These are phyloP conservation scores for Kwoniella dejecticola DNA, from an alignment of 768 basidiomycete species.

Conservation along the genomic window DNA sequence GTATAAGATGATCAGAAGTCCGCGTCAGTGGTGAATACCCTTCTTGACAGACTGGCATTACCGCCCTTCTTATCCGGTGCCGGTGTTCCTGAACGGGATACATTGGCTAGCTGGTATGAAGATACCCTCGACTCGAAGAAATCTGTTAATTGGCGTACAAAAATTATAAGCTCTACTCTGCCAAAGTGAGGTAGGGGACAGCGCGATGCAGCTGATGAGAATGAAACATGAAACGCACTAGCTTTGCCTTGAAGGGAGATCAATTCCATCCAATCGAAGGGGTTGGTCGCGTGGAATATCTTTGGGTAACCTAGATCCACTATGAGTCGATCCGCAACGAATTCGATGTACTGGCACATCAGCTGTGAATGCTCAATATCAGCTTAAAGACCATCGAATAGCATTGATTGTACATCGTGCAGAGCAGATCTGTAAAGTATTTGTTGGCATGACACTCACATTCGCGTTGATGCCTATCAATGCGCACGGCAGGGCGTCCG, in stretches of 20 bases:
- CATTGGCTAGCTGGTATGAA: conserved; percentile 58
- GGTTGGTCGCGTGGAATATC: conserved; percentile 54
- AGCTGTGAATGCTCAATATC: conserved; percentile 30
- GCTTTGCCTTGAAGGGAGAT: conserved; percentile 95
- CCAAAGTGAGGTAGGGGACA: no score
- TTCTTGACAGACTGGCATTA: conserved; percentile 26
- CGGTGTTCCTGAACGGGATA: conserved; percentile 48
- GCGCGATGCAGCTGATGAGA: no score
- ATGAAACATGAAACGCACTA: conserved; percentile 12
- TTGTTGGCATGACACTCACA: no score
- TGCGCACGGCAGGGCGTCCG: conserved; percentile 51
- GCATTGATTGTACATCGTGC: no score
- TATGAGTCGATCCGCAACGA: conserved; percentile 54
- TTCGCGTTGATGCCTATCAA: conserved; percentile 55
- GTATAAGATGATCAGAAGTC: conserved; percentile 51
- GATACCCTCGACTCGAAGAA: conserved; percentile 96
- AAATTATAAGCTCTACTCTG: no score
- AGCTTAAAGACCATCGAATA: background rate
- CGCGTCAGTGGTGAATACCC: conserved; percentile 55
- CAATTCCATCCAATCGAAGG: conserved; percentile 73
- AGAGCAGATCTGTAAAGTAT: no score
- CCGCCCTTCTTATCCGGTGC: conserved; percentile 10
- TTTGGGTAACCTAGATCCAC: conserved; percentile 53
- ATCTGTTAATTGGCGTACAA: no score
- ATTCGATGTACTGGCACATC: conserved; percentile 56